phyloP scores from a whole-genome alignment of 441 rosid species.

The Adansonia grandidieri region DNA sequence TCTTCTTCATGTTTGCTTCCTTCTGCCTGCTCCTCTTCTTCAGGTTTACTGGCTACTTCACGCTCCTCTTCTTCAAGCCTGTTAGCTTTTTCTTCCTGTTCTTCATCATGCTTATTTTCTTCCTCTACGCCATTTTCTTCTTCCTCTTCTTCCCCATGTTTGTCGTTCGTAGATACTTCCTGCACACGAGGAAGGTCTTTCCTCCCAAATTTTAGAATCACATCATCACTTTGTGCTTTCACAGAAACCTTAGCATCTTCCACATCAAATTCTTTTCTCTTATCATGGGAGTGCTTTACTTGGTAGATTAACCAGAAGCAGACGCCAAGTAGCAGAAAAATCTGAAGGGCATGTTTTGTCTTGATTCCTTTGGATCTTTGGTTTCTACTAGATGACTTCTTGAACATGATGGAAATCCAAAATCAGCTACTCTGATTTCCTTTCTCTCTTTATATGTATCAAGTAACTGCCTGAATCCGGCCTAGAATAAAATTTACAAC shows the following conservation, averaged over 20 bases:
- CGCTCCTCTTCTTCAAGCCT: slow-evolving; percentile 49
- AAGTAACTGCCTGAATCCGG: slow-evolving; percentile 13
- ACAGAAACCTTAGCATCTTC: slow-evolving; percentile 43
- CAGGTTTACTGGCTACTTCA: slow-evolving; percentile 19
- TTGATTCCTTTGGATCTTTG: slow-evolving; percentile 71
- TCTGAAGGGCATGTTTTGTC: slow-evolving; percentile 73
- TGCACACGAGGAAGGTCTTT: slow-evolving; percentile 25
- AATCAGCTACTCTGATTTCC: slow-evolving; percentile 24
- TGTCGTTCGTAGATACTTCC: slow-evolving; percentile 34
- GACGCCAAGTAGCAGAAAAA: slow-evolving; percentile 44
- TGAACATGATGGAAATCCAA: slow-evolving; percentile 56
- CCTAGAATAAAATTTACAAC: neutral
- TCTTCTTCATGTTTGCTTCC: slow-evolving; percentile 35
- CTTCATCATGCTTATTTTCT: slow-evolving; percentile 40
- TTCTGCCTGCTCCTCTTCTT: slow-evolving; percentile 36
- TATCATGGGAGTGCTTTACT: slow-evolving; percentile 85
- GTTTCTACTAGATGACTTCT: slow-evolving; percentile 63
- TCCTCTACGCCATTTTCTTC: slow-evolving; percentile 41
- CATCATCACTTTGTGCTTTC: slow-evolving; percentile 33
- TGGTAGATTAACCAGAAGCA: slow-evolving; percentile 92
- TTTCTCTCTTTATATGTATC: slow-evolving; percentile 8
- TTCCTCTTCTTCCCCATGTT: slow-evolving; percentile 53
- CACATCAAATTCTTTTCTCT: slow-evolving; percentile 69
- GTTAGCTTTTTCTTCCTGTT: slow-evolving; percentile 42
- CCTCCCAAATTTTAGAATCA: slow-evolving; percentile 45